A percentile compares a stretch with the other conserved stretches of the same genome.
Conservation (phyloP, 2,329 filamentous ascomycete genomes). For the Cordyceps cateniannulata region DNA sequence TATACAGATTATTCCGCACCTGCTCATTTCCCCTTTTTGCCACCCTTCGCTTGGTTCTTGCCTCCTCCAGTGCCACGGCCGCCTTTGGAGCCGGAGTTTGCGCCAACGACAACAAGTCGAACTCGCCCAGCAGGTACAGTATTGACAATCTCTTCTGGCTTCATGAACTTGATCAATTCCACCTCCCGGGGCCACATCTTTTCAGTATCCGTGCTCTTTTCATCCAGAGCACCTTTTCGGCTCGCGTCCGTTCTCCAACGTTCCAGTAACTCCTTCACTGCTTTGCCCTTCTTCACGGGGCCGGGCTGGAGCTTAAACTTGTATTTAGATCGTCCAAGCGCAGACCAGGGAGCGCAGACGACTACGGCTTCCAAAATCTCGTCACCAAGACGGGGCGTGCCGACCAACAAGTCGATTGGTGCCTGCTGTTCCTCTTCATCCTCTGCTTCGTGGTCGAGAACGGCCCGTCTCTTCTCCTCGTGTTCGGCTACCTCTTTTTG, state of each 20-base stretch:
- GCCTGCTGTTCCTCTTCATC: conserved; percentile 49
- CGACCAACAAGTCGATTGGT: conserved; percentile 65
- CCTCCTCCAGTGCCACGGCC: conserved; percentile 32
- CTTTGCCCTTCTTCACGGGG: conserved; percentile 86
- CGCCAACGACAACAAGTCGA: conserved; percentile 67
- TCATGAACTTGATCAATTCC: conserved; percentile 76
- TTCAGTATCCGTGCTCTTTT: conserved; percentile 57
- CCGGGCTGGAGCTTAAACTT: conserved; percentile 93
- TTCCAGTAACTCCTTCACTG: conserved; percentile 81
- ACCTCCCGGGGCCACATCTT: conserved; percentile 78
- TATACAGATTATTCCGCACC: background rate
- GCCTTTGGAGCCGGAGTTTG: conserved; percentile 35
- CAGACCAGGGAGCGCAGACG: conserved; percentile 59
- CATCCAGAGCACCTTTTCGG: conserved; percentile 54
- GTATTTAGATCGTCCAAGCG: conserved; percentile 72
- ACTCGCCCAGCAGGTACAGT: conserved; percentile 74
- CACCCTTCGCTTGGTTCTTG: conserved; percentile 25
- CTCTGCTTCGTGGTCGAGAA: conserved; percentile 54
- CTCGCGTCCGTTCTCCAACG: conserved; percentile 64
- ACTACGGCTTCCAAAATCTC: conserved; percentile 66
- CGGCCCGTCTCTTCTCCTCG: conserved; percentile 59
- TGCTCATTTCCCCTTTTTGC: conserved; percentile 21
- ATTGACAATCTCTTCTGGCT: conserved; percentile 75
- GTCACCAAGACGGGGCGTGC: conserved; percentile 72
- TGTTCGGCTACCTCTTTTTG: conserved; percentile 70